phyloP scores from a whole-genome alignment of 805 yeast genomes.

The Lipomyces mesembrius region DNA sequence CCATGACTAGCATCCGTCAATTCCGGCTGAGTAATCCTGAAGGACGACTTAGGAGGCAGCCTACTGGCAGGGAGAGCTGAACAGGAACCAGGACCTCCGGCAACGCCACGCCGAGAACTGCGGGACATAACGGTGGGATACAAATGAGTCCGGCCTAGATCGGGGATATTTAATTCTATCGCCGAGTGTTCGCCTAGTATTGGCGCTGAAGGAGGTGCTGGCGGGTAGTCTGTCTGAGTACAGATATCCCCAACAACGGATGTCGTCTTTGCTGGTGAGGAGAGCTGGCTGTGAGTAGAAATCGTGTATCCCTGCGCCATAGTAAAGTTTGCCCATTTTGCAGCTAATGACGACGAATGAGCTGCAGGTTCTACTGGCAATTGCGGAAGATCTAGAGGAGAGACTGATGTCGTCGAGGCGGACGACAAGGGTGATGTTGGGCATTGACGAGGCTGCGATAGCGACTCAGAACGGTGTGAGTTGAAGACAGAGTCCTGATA shows the following conservation, averaged over 20 bases:
- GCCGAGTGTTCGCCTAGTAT: not conserved
- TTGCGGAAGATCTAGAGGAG: not conserved
- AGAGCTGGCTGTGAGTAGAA: not conserved
- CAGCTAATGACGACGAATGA: not conserved
- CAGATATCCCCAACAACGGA: not conserved
- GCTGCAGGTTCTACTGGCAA: not conserved
- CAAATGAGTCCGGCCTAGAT: not conserved
- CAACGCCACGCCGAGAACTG: not conserved
- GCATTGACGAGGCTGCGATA: not conserved
- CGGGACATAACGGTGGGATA: not conserved
- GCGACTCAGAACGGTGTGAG: not conserved
- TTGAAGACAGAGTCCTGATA: not conserved
- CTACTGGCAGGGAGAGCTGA: not conserved
- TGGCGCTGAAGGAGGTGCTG: not conserved
- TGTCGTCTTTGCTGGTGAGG: not conserved
- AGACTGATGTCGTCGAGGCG: not conserved
- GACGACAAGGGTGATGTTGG: not conserved
- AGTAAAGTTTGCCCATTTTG: conserved; percentile 17
- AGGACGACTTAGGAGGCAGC: not conserved
- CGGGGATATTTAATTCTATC: not conserved
- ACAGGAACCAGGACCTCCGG: not conserved
- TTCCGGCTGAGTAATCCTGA: not conserved
- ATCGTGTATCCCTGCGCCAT: conserved; percentile 1
- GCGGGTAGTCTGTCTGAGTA: not conserved
- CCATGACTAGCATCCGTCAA: not conserved